Evolutionary conservation across 1,284 basidiomycete genomes (phyloP), one percentile per base, ranked within the genome.

Genomic region (Rhizopogon parksii): DNA sequence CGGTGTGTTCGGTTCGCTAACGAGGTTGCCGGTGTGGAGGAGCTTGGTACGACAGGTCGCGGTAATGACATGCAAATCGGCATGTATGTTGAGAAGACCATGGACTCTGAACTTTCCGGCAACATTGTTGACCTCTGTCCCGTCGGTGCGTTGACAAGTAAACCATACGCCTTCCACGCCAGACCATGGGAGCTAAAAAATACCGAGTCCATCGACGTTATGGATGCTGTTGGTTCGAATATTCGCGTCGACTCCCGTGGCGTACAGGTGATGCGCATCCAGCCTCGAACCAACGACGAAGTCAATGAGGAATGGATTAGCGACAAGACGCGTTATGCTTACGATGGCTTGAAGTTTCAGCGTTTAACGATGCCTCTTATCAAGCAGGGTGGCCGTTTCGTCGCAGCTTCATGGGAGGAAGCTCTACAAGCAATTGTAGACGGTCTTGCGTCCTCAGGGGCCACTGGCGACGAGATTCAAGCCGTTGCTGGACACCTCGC

Each of bases 241-340:
- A 97, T 99, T 67, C 88, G 94, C 49, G 80, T 99, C 55, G 95
- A 99, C 71, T 96, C 95, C 48, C 84, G 95, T 38, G 95, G 95
- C 51, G 85, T 95, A 8, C 85, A 93, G 68, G 95, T 99, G 57
- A 99, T 99, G 94, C 87, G 95, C 46, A 82, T 99, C 61, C 92
- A 96, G 66, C 96, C 96, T 2, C 83, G 89, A 61, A 88, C 92
- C 53, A 99, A 99, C 69, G 95, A 99, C 70, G 92, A 97, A 60
- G 87, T 99, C 56, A 99, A 99, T 70, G 96, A 99, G 76, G 96
- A 99, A 71, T 99, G 96, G 95, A 96, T 99, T 71, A 95, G 84
- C 70, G 95, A 99, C 80, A 99, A 99, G 81, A 95, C 95, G 2
- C 89, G 96, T 55, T 95, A 92, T 69, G 91, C 95, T 2, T 89